Base-by-base conservation (phyloP, 2,329 filamentous ascomycete species). In the Colletotrichum endophyticum region DNA sequence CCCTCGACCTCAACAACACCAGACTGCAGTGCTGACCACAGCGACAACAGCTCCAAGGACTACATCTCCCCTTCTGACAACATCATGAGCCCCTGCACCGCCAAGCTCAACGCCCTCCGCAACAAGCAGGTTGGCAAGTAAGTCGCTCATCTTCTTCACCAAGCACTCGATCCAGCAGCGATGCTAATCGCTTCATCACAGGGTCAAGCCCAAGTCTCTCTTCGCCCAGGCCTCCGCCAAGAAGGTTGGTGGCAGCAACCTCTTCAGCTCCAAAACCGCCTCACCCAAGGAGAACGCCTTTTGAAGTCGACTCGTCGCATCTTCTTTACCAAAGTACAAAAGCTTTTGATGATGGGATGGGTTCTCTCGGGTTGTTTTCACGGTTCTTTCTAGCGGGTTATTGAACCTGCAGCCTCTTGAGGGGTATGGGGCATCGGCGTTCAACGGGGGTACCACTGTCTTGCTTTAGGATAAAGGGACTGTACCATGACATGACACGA, bases 31-130 rank as follows among this genome's bases (percentile, higher is more conserved):
- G 25, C 78, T 77, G 76, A 75, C 44, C 72, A 62, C 56, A 73
- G 19, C 67, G 36, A 56, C 62, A 61, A 69, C 79, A 86, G 87
- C 68, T 81, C 85, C 62, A 87, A 89, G 80, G 87, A 90, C 79
- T 96, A 96, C 86, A 89, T 96, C 84, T 96, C 94, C 22, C 95
- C 95, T 4, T 96, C 94, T n/a, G 95, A 98, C 85, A 93, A 92
- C 86, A 96, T 98, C 88, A 95, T 96, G 93, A 96, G 94, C 81
- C 95, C 95, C 44, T 96, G 95, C 85, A 94, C 93, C 22, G 93
- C 94, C 84, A 97, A 97, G 90, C 91, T 97, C 81, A 94, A 90
- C 78, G 93, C 94, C 56, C 92, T 96, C 85, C 94, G 95, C 86
- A 95, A 92, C 87, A 96, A 95, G 88, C 93, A 95, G 82, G 93